Percentiles rank a stretch among this genome's conserved stretches.
phyloP scores from a whole-genome alignment of 345 rosid genomes.

The Aegle marmelos region DNA sequence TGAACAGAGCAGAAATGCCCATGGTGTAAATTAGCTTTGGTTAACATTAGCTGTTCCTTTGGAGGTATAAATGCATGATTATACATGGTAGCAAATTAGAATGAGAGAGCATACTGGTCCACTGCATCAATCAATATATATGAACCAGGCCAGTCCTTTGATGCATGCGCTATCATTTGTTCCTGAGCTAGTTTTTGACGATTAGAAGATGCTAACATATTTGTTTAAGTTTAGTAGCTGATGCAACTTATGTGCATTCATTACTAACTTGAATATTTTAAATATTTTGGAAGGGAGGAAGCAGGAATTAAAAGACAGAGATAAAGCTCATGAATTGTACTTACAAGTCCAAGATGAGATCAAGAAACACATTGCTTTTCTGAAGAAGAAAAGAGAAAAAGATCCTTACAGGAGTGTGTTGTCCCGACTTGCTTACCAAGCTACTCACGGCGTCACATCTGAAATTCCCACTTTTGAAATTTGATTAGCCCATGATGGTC shows the following conservation, averaged over 20 bases:
- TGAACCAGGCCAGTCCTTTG: no score
- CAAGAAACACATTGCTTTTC: slow-evolving; percentile 44
- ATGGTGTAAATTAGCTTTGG: neutral
- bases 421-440: slow-evolving; percentile 46
- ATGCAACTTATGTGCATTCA: neutral
- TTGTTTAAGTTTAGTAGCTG: neutral
- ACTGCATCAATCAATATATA: neutral
- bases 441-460: slow-evolving; percentile 42
- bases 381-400: slow-evolving; percentile 59
- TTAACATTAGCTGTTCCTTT: neutral
- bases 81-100: neutral
- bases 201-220: no score
- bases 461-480: slow-evolving; percentile 64
- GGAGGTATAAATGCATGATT: neutral
- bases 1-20: neutral
- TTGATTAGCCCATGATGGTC: slow-evolving; percentile 16
- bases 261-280: neutral
- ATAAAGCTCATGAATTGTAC: slow-evolving; percentile 59
- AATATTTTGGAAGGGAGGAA: slow-evolving; percentile 37
- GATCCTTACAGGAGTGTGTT: slow-evolving; percentile 66
- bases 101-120: neutral
- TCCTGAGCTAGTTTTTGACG: no score
- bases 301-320: slow-evolving; percentile 45
- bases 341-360: slow-evolving; percentile 62
- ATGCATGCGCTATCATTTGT: no score